A percentile compares a stretch with the other conserved stretches of the same genome.
These are phyloP conservation scores for Lindgomyces ingoldianus DNA, from an alignment of 495 filamentous ascomycete species.

Conservation along the genomic window DNA sequence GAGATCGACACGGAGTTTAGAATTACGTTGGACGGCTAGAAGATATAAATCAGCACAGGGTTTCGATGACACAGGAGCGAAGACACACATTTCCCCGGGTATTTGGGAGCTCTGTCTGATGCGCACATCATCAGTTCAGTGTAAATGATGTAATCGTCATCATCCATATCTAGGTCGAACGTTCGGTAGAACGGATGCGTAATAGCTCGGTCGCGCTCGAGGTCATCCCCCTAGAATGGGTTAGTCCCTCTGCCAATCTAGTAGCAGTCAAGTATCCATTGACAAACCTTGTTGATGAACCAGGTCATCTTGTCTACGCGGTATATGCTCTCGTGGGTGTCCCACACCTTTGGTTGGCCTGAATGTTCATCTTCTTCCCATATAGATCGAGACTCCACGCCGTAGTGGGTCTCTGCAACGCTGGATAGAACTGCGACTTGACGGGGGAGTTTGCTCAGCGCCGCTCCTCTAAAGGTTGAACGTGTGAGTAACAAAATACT, in stretches of 20 bases:
- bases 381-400: neutral
- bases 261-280: neutral
- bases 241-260: too few relatives aligned
- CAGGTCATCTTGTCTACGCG: neutral
- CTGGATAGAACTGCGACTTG: conserved; percentile 6
- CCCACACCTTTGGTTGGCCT: neutral
- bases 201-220: neutral
- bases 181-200: neutral
- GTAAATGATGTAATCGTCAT: neutral
- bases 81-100: neutral
- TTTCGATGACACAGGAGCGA: neutral
- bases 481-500: neutral
- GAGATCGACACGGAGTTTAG: neutral
- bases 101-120: neutral
- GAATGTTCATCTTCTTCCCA: neutral
- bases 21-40: neutral
- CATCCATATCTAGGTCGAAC: neutral
- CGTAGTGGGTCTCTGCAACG: conserved; percentile 2
- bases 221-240: neutral
- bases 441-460: neutral
- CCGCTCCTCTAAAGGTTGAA: neutral
- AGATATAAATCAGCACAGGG: neutral
- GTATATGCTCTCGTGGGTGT: neutral
- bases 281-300: conserved; percentile 13
- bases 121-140: neutral